phyloP scores from a whole-genome alignment of 441 rosid genomes.

The Brassica hybrid region DNA sequence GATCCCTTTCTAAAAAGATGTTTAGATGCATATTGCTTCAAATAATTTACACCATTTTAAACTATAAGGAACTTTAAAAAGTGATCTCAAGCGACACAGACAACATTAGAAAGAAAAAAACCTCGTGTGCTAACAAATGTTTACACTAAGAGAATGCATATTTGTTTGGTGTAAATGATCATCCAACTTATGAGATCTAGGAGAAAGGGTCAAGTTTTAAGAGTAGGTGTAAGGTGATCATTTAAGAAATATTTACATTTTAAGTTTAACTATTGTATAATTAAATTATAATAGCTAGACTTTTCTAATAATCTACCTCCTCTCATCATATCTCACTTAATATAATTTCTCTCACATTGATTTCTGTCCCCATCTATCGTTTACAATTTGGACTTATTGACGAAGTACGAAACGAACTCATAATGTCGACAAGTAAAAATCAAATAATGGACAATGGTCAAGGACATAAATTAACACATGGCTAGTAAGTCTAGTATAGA shows the following conservation, averaged over 20 bases:
- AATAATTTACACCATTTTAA: background rate
- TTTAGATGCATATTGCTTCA: background rate
- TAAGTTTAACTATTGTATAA: background rate
- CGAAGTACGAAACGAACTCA: background rate
- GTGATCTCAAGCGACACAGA: background rate
- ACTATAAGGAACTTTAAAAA: background rate
- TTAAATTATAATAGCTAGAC: background rate
- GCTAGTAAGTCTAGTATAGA: constrained; percentile 22
- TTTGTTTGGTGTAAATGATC: too few relatives aligned
- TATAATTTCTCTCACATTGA: constrained; percentile 3
- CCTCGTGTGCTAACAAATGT: too few relatives aligned
- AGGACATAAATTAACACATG: constrained; percentile 23
- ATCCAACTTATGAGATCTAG: too few relatives aligned
- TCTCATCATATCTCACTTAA: background rate
- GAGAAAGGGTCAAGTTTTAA: background rate
- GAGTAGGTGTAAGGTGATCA: background rate
- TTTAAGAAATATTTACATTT: background rate
- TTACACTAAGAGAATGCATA: too few relatives aligned
- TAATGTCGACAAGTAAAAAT: constrained; percentile 34
- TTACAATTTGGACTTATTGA: constrained; percentile 10
- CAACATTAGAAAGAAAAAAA: too few relatives aligned
- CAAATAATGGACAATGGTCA: constrained; percentile 34
- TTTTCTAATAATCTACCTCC: background rate
- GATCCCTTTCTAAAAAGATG: background rate
- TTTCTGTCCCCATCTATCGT: constrained; percentile 9